These are phyloP conservation scores for Ceriops zippeliana DNA, from an alignment of 345 rosid genomes.

Conservation along the genomic window DNA sequence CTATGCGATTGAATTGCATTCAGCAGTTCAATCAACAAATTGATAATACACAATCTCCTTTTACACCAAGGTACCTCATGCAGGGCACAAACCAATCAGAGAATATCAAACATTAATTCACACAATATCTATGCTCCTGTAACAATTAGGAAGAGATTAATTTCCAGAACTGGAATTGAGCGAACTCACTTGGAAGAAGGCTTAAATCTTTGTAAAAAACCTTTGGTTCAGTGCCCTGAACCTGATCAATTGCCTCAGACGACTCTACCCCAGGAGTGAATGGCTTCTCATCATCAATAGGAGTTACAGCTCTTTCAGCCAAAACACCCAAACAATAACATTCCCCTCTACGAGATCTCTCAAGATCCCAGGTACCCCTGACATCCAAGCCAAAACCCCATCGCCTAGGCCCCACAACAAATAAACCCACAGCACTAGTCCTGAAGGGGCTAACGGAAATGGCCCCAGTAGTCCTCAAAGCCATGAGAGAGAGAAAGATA, in stretches of 20 bases:
- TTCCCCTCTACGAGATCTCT: constrained; percentile 38
- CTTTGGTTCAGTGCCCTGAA: constrained; percentile 29
- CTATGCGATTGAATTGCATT: not conserved
- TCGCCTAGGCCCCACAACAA: constrained; percentile 32
- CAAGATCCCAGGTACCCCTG: constrained; percentile 20
- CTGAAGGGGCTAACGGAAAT: constrained; percentile 49
- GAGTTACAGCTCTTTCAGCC: constrained; percentile 48
- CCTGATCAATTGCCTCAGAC: constrained; percentile 37
- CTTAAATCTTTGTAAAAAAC: constrained; percentile 66
- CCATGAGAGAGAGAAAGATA: constrained; percentile 37
- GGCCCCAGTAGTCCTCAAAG: constrained; percentile 47
- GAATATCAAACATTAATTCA: not conserved
- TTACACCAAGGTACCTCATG: not conserved
- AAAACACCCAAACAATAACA: constrained; percentile 37
- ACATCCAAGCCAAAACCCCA: constrained; percentile 35
- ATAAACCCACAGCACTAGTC: constrained; percentile 28
- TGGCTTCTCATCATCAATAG: constrained; percentile 61
- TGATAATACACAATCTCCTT: not conserved
- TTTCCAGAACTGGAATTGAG: constrained; percentile 4
- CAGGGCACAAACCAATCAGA: not conserved
- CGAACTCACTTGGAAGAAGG: constrained; percentile 80
- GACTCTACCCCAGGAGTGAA: constrained; percentile 37
- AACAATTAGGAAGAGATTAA: not conserved
- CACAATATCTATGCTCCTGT: constrained; percentile 5
- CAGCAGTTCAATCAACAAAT: constrained; percentile 3